These are phyloP conservation scores for Fusarium pseudograminearum DNA, from an alignment of 2,329 filamentous ascomycete species.

Conservation along the genomic window DNA sequence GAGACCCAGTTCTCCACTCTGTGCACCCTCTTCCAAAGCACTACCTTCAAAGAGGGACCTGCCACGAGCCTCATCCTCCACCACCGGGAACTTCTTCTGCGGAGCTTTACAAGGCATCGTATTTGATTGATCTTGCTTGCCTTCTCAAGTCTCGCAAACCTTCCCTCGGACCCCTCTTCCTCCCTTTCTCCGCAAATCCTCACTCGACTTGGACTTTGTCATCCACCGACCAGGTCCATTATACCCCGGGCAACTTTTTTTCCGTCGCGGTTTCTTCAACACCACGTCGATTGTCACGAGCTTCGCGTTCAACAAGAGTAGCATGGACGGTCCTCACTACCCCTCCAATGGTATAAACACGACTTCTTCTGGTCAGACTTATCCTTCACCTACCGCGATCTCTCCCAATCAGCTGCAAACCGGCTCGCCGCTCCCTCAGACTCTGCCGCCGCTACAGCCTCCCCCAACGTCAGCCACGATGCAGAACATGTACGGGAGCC, in stretches of 20 bases:
- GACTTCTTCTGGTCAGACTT: slow-evolving; percentile 61
- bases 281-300: slow-evolving; percentile 42
- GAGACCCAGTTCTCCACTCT: slow-evolving; percentile 61
- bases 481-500: slow-evolving; percentile 65
- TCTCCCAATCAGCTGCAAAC: slow-evolving; percentile 65
- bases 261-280: slow-evolving; percentile 45
- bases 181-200: slow-evolving; percentile 42
- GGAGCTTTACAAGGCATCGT: slow-evolving; percentile 47
- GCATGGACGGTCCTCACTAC: slow-evolving; percentile 68
- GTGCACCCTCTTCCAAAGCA: slow-evolving; percentile 60
- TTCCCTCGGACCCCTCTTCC: slow-evolving; percentile 30
- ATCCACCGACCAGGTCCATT: slow-evolving; percentile 40
- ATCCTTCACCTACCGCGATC: slow-evolving; percentile 65
- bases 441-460: slow-evolving; percentile 67
- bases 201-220: slow-evolving; percentile 46
- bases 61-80: slow-evolving; percentile 57
- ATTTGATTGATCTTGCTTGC: slow-evolving; percentile 46
- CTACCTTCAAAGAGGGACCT: slow-evolving; percentile 56
- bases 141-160: slow-evolving; percentile 35
- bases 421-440: slow-evolving; percentile 63
- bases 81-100: slow-evolving; percentile 52
- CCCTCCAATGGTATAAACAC: slow-evolving; percentile 69
- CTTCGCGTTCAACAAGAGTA: slow-evolving; percentile 54
- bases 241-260: slow-evolving; percentile 36
- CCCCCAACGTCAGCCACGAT: slow-evolving; percentile 58